A percentile compares a stretch with the other conserved stretches of the same genome.
phyloP scores from a whole-genome alignment of 345 rosid species.

The Eucalyptus cloeziana region DNA sequence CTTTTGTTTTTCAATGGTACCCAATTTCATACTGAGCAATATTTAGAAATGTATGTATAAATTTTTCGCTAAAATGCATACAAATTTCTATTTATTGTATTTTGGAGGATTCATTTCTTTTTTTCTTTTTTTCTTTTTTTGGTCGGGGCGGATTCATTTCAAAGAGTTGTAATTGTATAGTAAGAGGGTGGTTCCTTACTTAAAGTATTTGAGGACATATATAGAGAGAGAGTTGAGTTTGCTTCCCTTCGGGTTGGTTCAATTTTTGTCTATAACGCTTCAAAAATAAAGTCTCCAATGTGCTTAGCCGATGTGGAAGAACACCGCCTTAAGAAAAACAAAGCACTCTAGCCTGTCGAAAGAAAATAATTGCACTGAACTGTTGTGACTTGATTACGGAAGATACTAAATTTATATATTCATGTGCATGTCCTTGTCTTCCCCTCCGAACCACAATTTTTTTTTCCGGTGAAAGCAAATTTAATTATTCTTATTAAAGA shows the following conservation, averaged over 20 bases:
- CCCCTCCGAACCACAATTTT: neutral
- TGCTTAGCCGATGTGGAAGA: neutral
- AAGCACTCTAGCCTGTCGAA: neutral
- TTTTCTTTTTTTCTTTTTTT: too few relatives aligned
- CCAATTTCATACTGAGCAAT: neutral
- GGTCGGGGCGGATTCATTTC: too few relatives aligned
- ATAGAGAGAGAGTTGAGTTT: neutral
- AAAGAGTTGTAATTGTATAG: neutral
- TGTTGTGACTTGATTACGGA: neutral
- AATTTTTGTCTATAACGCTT: neutral
- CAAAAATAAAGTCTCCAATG: neutral
- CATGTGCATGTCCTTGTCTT: neutral
- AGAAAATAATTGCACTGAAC: neutral
- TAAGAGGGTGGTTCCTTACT: neutral
- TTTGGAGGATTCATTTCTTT: too few relatives aligned
- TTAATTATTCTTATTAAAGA: neutral
- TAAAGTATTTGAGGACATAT: neutral
- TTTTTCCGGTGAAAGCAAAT: neutral
- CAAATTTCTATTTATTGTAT: too few relatives aligned
- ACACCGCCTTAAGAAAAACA: accelerated
- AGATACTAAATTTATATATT: neutral
- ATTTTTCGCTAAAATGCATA: neutral
- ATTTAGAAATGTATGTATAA: neutral
- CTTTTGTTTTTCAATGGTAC: neutral
- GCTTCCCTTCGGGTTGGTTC: neutral